These are phyloP conservation scores for Ophiocordyceps robertsii DNA, from an alignment of 2,329 filamentous ascomycete genomes.

Conservation along the genomic window DNA sequence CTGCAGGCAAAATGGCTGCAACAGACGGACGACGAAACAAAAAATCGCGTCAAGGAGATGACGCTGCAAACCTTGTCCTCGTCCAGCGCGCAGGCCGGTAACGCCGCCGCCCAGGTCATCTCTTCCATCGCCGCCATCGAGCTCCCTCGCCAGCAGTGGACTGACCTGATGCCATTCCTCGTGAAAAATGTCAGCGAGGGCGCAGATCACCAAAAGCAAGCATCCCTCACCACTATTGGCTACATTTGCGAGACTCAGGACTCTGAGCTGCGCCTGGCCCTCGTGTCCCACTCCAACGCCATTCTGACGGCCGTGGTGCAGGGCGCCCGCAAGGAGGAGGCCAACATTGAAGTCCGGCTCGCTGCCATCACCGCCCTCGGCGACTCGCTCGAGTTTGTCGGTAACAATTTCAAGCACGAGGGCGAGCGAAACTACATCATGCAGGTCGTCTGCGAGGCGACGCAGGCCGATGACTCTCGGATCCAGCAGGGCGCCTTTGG, in stretches of 20 bases:
- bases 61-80: slow-evolving; percentile 81
- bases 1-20: slow-evolving; percentile 89
- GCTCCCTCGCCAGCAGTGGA: slow-evolving; percentile 85
- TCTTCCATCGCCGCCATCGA: slow-evolving; percentile 91
- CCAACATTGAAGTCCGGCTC: slow-evolving; percentile 78
- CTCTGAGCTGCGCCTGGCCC: slow-evolving; percentile 63
- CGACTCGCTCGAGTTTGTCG: slow-evolving; percentile 93
- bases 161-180: slow-evolving; percentile 74
- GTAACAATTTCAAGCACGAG: slow-evolving; percentile 98
- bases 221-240: slow-evolving; percentile 89
- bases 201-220: slow-evolving; percentile 79
- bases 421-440: slow-evolving; percentile 99
- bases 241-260: slow-evolving; percentile 98
- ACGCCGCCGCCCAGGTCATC: slow-evolving; percentile 87
- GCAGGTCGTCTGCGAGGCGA: slow-evolving; percentile 99
- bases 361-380: slow-evolving; percentile 89
- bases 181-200: slow-evolving; percentile 89
- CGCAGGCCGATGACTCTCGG: slow-evolving; percentile 77
- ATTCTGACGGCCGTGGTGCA: slow-evolving; percentile 97
- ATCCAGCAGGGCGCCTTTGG: slow-evolving; percentile 96
- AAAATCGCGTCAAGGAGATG: slow-evolving; percentile 76
- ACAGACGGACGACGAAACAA: slow-evolving; percentile 68
- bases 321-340: slow-evolving; percentile 91
- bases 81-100: slow-evolving; percentile 67
- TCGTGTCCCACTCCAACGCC: slow-evolving; percentile 84